Evolutionary conservation across 129 eudicot species (phyloP).

Genomic region (Centaurea solstitialis): DNA sequence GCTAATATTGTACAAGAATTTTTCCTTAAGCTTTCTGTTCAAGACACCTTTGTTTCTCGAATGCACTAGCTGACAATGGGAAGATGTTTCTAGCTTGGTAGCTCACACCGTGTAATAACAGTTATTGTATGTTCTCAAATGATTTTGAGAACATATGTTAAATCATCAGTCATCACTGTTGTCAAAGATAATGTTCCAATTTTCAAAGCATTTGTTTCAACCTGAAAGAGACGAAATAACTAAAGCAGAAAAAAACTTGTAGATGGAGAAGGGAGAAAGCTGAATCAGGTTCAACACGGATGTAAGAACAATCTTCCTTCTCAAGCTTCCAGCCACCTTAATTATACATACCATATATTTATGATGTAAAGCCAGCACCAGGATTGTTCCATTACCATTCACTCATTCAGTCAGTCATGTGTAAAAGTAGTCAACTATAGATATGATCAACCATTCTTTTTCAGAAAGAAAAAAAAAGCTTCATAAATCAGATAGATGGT

Average conservation of each 20-base stretch:
- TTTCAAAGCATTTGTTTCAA: not conserved
- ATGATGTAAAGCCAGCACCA: not conserved
- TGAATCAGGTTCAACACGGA: not conserved
- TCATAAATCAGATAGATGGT: not conserved
- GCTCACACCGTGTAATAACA: not conserved
- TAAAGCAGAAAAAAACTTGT: not conserved
- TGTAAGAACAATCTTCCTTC: not conserved
- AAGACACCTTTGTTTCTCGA: not conserved
- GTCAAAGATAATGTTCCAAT: not conserved
- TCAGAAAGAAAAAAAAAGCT: not conserved
- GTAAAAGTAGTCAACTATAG: not conserved
- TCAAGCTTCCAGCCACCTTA: too few species aligned
- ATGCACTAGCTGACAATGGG: not conserved
- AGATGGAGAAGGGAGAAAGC: not conserved
- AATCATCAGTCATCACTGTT: not conserved
- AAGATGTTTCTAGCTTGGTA: not conserved
- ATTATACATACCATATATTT: too few species aligned
- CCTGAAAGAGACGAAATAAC: not conserved
- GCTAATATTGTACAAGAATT: not conserved
- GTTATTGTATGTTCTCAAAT: not conserved
- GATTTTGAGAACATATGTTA: not conserved
- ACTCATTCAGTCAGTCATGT: not conserved
- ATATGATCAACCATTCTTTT: not conserved
- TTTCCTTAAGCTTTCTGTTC: not conserved
- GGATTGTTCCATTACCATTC: not conserved